Conservation (phyloP, 495 filamentous ascomycete genomes). For the Penicillium simplicissimum region DNA sequence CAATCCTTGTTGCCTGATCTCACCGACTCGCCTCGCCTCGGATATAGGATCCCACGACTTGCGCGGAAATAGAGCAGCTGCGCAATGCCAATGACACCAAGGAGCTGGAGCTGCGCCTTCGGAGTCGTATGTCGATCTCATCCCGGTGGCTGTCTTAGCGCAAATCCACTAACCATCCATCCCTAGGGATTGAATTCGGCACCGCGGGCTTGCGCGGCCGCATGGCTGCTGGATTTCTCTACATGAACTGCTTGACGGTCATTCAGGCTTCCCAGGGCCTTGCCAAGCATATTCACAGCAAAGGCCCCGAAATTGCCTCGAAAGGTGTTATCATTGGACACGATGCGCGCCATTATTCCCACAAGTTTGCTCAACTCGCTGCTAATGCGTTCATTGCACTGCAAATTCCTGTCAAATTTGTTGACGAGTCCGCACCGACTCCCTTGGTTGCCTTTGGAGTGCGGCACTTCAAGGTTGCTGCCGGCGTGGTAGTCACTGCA, state of each 20-base stretch:
- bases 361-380: constrained; percentile 62
- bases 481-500: constrained; percentile 73
- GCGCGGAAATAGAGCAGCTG: constrained; percentile 59
- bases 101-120: constrained; percentile 59
- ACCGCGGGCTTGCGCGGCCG: constrained; percentile 68
- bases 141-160: constrained; percentile 1
- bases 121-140: constrained; percentile 43
- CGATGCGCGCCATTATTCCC: constrained; percentile 69
- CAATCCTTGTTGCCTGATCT: constrained; percentile 20
- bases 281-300: constrained; percentile 58
- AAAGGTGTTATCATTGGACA: constrained; percentile 64
- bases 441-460: constrained; percentile 72
- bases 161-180: constrained; percentile 4
- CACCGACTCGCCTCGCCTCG: constrained; percentile 8
- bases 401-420: constrained; percentile 63
- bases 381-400: constrained; percentile 64
- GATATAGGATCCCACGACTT: constrained; percentile 55
- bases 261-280: constrained; percentile 74
- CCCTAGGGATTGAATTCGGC: constrained; percentile 63
- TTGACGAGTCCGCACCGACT: constrained; percentile 57
- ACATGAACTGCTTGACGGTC: constrained; percentile 69
- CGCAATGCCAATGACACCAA: constrained; percentile 45
- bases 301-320: constrained; percentile 38
- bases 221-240: constrained; percentile 71
- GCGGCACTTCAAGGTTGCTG: constrained; percentile 54